Conservation (phyloP, 345 rosid genomes). For the Clarkia xantiana region DNA sequence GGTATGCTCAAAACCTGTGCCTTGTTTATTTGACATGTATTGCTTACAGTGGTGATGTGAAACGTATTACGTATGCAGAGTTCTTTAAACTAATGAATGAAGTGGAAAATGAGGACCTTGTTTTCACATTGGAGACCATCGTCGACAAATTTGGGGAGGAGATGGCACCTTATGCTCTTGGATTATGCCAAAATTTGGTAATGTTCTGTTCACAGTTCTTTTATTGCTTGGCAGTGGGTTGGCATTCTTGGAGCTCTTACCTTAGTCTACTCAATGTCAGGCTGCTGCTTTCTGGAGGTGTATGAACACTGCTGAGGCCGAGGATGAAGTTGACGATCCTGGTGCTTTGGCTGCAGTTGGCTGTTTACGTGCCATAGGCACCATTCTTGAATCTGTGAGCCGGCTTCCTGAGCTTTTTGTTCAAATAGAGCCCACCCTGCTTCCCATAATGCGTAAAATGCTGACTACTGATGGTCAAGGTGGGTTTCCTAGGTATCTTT, state of each 20-base stretch:
- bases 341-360: slow-evolving; percentile 97
- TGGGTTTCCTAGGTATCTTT: slow-evolving; percentile 11
- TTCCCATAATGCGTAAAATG: slow-evolving; percentile 89
- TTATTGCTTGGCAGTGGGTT: background rate
- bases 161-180: slow-evolving; percentile 92
- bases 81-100: slow-evolving; percentile 96
- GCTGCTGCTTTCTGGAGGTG: slow-evolving; percentile 97
- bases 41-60: background rate
- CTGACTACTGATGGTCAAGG: slow-evolving; percentile 97
- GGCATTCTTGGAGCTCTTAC: background rate
- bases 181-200: slow-evolving; percentile 92
- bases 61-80: slow-evolving; percentile 34
- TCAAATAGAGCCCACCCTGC: slow-evolving; percentile 77
- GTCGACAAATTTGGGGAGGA: slow-evolving; percentile 96
- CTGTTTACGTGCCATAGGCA: slow-evolving; percentile 92
- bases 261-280: slow-evolving; percentile 19
- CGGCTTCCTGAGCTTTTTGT: slow-evolving; percentile 79
- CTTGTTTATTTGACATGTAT: background rate
- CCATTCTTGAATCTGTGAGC: slow-evolving; percentile 89
- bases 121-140: slow-evolving; percentile 78
- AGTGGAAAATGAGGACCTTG: slow-evolving; percentile 96
- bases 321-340: slow-evolving; percentile 68
- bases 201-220: background rate
- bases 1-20: slow-evolving; percentile 24
- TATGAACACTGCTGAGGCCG: slow-evolving; percentile 77